These are phyloP conservation scores for Rubia peregrina DNA, from an alignment of 305 asterid genomes.

Conservation along the genomic window DNA sequence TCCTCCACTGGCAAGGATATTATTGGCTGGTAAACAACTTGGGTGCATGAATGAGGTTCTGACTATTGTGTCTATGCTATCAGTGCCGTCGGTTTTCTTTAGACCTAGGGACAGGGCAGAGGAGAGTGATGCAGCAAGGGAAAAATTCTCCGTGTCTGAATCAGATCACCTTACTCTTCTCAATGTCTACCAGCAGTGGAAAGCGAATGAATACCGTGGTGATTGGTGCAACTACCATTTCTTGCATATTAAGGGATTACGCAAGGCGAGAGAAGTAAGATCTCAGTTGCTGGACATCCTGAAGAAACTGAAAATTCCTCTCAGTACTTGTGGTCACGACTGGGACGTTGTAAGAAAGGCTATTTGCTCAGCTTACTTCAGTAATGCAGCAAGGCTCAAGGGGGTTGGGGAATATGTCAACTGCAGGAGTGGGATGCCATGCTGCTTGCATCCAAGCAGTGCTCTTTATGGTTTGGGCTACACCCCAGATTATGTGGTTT, in stretches of 20 bases:
- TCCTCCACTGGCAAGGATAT: slow-evolving; percentile 97
- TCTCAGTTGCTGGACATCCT: slow-evolving; percentile 82
- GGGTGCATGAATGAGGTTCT: slow-evolving; percentile 79
- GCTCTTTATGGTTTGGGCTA: slow-evolving; percentile 86
- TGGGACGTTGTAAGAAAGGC: slow-evolving; percentile 91
- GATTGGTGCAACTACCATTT: slow-evolving; percentile 98
- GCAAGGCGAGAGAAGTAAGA: slow-evolving; percentile 90
- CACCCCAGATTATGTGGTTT: slow-evolving; percentile 89
- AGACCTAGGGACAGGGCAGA: slow-evolving; percentile 94
- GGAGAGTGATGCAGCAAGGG: slow-evolving; percentile 96
- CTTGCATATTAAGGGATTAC: slow-evolving; percentile 79
- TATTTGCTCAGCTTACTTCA: slow-evolving; percentile 91
- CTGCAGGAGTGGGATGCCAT: slow-evolving; percentile 92
- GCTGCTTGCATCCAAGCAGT: slow-evolving; percentile 95
- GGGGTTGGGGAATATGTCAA: slow-evolving; percentile 90
- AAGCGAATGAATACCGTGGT: slow-evolving; percentile 72
- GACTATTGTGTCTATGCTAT: slow-evolving; percentile 94
- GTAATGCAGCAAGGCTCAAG: slow-evolving; percentile 72
- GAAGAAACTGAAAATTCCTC: slow-evolving; percentile 63
- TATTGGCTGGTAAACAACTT: slow-evolving; percentile 73
- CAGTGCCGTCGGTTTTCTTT: slow-evolving; percentile 90
- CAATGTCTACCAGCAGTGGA: slow-evolving; percentile 94
- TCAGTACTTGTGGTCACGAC: slow-evolving; percentile 81
- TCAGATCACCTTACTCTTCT: slow-evolving; percentile 94
- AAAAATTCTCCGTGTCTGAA: slow-evolving; percentile 87